Base-by-base conservation (phyloP, 106 monocot genomes). In the Narthecium ossifragum region DNA sequence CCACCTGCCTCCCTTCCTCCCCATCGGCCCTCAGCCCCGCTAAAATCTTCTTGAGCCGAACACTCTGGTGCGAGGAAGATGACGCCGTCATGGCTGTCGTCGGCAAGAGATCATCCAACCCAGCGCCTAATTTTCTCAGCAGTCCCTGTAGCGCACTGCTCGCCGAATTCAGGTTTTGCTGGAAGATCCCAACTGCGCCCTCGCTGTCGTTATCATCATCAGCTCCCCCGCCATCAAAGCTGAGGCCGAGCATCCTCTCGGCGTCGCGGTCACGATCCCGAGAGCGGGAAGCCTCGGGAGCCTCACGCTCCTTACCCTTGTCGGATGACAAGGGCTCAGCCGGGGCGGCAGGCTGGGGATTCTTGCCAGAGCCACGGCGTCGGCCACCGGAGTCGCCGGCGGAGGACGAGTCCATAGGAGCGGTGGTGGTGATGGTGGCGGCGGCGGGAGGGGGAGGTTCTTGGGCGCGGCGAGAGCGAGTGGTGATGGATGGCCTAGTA, bases 101-200 rank as follows among this genome's bases (percentile, higher is more conserved):
- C 0, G 98, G 98, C 8, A 98, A 60, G 2, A 98, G 76, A 46
- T 98, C 98, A 41, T 98, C 98, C 6, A 98, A 74, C 3, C 98
- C 98, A 2, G 94, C 90, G 6, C 89, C 94, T 12, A 98, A 73
- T 59, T 91, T 98, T 25, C 96, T 57, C n/a, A 98, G 73, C 3
- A 98, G 76, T 2, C 96, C 96, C 66, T 98, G 96, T 12, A 98
- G 78, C 10, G 96, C 96, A 22, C 76, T 77, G 68, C 87, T 87
- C 2, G 96, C 90, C 0, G 86, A 83, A 5, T 78, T 79, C 13
- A 85, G 61, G 46, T 84, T 87, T 57, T 92, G 92, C 39, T 87
- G 87, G 43, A 92, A 70, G 26, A 78, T 46, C 8, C 81, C 72
- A 5, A 37, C 67, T 1, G 75, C 83, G 14, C 55, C 62, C 41